Percentiles rank a stretch among this genome's conserved stretches.
Conservation (phyloP, 495 filamentous ascomycete species). For the Aspergillus campestris region DNA sequence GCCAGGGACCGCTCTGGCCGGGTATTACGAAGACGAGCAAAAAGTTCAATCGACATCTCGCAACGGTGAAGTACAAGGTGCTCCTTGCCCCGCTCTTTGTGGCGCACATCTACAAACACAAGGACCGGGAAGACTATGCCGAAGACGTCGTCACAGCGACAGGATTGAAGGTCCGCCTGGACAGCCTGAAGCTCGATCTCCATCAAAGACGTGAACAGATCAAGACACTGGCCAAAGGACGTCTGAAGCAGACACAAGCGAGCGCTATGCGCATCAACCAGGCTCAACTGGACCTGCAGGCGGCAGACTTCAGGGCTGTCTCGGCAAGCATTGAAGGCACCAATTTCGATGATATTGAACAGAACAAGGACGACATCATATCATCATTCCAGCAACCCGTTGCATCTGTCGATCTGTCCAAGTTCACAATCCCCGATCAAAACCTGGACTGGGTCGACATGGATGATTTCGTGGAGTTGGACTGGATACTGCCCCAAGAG, state of each 20-base stretch:
- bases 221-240: constrained; percentile 64
- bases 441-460: constrained; percentile 96
- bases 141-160: constrained; percentile 81
- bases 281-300: constrained; percentile 82
- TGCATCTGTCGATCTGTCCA: constrained; percentile 62
- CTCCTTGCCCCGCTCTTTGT: constrained; percentile 88
- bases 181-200: constrained; percentile 92
- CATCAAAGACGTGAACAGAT: constrained; percentile 93
- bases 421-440: constrained; percentile 89
- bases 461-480: constrained; percentile 97
- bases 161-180: constrained; percentile 84
- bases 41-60: constrained; percentile 93
- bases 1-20: constrained; percentile 85
- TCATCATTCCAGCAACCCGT: constrained; percentile 48
- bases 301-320: constrained; percentile 87
- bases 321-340: constrained; percentile 83
- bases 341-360: constrained; percentile 61
- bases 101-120: constrained; percentile 97
- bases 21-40: constrained; percentile 92
- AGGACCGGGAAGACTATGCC: constrained; percentile 79
- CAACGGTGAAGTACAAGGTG: constrained; percentile 95
- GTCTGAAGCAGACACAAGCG: constrained; percentile 64
- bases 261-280: constrained; percentile 92
- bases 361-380: constrained; percentile 46
- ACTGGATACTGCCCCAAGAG: constrained; percentile 88